Evolutionary conservation across 192 early-diverging fungal species (phyloP).

Genomic region (Tieghemiomyces parasiticus): DNA sequence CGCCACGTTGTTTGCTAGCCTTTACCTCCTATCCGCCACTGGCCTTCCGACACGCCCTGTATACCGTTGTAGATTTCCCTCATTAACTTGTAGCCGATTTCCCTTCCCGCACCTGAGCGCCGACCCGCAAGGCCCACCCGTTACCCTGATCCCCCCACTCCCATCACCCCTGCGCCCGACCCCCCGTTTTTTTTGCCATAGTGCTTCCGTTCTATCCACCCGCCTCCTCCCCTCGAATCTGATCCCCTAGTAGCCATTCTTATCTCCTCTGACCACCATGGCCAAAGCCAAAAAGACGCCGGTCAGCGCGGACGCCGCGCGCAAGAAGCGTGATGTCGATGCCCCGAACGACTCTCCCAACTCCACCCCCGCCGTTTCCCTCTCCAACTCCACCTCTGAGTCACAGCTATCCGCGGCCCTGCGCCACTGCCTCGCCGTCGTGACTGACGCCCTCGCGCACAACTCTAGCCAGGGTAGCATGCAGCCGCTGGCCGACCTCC

Average conservation of each 20-base stretch:
- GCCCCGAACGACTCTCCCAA: slow-evolving; percentile 22
- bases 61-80: background rate
- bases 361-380: background rate
- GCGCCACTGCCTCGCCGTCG: background rate
- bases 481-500: background rate
- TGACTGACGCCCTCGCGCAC: background rate
- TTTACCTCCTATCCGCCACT: background rate
- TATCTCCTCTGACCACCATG: background rate
- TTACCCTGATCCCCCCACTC: background rate
- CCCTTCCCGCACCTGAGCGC: background rate
- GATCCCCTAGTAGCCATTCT: background rate
- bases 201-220: background rate
- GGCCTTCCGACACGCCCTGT: background rate
- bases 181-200: background rate
- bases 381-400: background rate
- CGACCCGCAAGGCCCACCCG: background rate
- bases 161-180: background rate
- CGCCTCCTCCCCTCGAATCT: no score
- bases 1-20: background rate
- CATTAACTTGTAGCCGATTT: background rate
- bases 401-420: slow-evolving; percentile 15
- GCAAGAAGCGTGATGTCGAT: background rate
- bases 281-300: background rate
- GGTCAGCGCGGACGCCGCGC: background rate
- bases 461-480: background rate